A percentile compares a stretch with the other conserved stretches of the same genome.
These are phyloP conservation scores for Russula ochroleuca DNA, from an alignment of 768 basidiomycete species.

Conservation along the genomic window DNA sequence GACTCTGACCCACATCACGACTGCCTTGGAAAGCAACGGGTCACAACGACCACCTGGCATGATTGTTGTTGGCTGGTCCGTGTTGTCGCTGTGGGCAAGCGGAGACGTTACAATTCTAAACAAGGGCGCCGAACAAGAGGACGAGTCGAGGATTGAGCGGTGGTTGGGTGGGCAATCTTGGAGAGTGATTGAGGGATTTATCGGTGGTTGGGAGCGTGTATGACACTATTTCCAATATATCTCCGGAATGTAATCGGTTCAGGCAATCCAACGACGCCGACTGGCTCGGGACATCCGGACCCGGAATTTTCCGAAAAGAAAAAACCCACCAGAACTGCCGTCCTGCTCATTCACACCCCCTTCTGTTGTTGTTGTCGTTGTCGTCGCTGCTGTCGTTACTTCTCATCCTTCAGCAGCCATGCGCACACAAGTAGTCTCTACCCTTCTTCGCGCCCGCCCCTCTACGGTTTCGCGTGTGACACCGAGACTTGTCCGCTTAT, in stretches of 20 bases:
- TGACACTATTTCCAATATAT: neutral
- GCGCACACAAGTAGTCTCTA: slow-evolving; percentile 57
- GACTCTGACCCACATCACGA: slow-evolving; percentile 67
- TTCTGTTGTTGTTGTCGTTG: neutral
- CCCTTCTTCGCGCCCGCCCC: slow-evolving; percentile 61
- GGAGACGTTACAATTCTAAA: slow-evolving; percentile 74
- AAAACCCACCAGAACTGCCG: slow-evolving; percentile 20
- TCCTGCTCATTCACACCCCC: slow-evolving; percentile 1
- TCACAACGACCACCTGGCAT: slow-evolving; percentile 95
- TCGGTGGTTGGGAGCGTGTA: slow-evolving; percentile 38
- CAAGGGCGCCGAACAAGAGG: slow-evolving; percentile 42
- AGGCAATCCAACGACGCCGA: neutral
- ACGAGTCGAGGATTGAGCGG: slow-evolving; percentile 44
- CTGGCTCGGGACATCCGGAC: neutral
- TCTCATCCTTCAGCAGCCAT: slow-evolving; percentile 33
- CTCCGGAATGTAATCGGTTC: neutral
- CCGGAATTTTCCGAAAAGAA: slow-evolving; percentile 21
- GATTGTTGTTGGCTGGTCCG: slow-evolving; percentile 93
- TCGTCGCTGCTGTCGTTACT: slow-evolving; percentile 21
- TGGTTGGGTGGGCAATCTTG: slow-evolving; percentile 65
- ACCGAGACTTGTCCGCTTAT: slow-evolving; percentile 46
- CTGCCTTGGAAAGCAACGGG: slow-evolving; percentile 66
- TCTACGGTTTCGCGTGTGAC: slow-evolving; percentile 39
- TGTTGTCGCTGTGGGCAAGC: slow-evolving; percentile 65
- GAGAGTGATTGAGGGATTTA: slow-evolving; percentile 63